Evolutionary conservation across 768 basidiomycete species (phyloP).

Genomic region (Boletus huronensis): DNA sequence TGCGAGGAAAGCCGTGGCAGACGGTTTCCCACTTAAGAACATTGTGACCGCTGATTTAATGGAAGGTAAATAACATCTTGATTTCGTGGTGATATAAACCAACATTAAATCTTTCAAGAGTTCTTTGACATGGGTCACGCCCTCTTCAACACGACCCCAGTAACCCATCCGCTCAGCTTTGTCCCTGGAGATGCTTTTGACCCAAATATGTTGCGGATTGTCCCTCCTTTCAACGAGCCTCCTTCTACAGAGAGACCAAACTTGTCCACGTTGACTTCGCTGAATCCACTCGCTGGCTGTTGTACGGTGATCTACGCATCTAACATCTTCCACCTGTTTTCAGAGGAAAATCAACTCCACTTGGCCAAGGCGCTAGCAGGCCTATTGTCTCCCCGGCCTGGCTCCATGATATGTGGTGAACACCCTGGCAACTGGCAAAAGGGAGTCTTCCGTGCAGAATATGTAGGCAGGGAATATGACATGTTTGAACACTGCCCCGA

Average conservation of each 20-base stretch:
- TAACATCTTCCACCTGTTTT: conserved; percentile 43
- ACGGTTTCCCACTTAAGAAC: conserved; percentile 41
- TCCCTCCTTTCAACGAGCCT: conserved; percentile 28
- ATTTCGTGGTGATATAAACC: neutral
- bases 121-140: conserved; percentile 60
- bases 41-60: conserved; percentile 40
- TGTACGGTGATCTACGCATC: conserved; percentile 49
- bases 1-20: conserved; percentile 36
- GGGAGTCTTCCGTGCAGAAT: neutral
- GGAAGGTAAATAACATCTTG: conserved; percentile 24
- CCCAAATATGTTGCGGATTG: conserved; percentile 36
- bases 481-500: conserved; percentile 32
- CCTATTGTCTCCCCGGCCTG: conserved; percentile 28
- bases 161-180: conserved; percentile 50
- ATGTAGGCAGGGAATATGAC: neutral
- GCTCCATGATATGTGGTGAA: conserved; percentile 31
- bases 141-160: conserved; percentile 53
- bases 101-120: conserved; percentile 30
- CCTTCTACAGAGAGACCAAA: conserved; percentile 24
- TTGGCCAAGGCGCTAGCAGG: conserved; percentile 29
- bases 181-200: conserved; percentile 55
- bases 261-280: conserved; percentile 36
- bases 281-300: conserved; percentile 46
- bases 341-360: conserved; percentile 24
- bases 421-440: conserved; percentile 16